These are phyloP conservation scores for Powellomyces hirtus DNA, from an alignment of 192 early-diverging fungal genomes.

Conservation along the genomic window DNA sequence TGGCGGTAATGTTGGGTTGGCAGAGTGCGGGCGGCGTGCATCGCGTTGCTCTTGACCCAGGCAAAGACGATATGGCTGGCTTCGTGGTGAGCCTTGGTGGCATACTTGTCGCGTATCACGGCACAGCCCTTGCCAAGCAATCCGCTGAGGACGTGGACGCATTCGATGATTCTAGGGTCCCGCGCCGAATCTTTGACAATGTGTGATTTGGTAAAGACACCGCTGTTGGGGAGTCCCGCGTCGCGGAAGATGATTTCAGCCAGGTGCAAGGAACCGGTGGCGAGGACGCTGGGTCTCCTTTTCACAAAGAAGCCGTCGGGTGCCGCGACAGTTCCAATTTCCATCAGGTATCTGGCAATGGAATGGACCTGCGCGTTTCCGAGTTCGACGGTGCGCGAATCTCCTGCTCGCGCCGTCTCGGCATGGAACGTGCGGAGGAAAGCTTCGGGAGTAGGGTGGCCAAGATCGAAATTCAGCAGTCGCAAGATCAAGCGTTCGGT, in stretches of 20 bases:
- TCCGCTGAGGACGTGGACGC: neutral
- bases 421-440: constrained; percentile 40
- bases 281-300: constrained; percentile 39
- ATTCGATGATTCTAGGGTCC: neutral
- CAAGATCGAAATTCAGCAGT: constrained; percentile 44
- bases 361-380: constrained; percentile 13
- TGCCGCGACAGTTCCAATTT: constrained; percentile 36
- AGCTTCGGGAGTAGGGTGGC: constrained; percentile 47
- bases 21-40: neutral
- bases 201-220: neutral
- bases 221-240: neutral
- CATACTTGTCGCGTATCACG: constrained; percentile 10
- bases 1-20: neutral
- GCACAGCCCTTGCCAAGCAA: neutral
- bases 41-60: neutral
- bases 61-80: constrained; percentile 7
- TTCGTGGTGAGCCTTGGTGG: neutral
- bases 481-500: constrained; percentile 51
- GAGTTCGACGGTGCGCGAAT: constrained; percentile 1
- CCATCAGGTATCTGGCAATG: constrained; percentile 53
- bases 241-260: constrained; percentile 18
- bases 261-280: constrained; percentile 35
- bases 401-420: constrained; percentile 13
- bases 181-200: neutral
- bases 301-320: constrained; percentile 41